phyloP scores from a whole-genome alignment of 2,329 filamentous ascomycete genomes.

The Fusarium tricinctum region DNA sequence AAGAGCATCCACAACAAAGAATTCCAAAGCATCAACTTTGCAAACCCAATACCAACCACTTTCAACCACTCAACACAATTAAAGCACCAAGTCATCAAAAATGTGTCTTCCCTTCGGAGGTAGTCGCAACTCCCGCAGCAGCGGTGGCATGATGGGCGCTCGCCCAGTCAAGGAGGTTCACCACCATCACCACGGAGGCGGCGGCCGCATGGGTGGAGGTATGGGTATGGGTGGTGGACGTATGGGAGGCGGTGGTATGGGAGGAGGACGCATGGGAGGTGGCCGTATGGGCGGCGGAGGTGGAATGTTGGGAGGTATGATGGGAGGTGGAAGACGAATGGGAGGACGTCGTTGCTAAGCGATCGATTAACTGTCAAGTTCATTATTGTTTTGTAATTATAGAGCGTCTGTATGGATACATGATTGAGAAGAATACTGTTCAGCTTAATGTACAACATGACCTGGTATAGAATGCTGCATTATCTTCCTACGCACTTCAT shows the following conservation, averaged over 20 bases:
- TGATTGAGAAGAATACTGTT: background rate
- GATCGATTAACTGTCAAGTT: background rate
- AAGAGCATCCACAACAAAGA: background rate
- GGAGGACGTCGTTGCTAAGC: slow-evolving; percentile 18
- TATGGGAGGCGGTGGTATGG: slow-evolving; percentile 19
- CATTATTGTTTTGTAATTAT: background rate
- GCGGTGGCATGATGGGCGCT: slow-evolving; percentile 23
- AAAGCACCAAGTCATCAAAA: background rate
- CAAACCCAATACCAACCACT: background rate
- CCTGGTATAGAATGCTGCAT: no score
- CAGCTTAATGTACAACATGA: background rate
- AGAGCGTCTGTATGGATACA: background rate
- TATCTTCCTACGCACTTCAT: no score
- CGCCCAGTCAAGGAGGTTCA: slow-evolving; percentile 25
- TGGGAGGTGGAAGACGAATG: slow-evolving; percentile 18
- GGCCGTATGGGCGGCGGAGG: slow-evolving; percentile 21
- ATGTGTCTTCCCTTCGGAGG: slow-evolving; percentile 29
- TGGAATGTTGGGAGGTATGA: slow-evolving; percentile 6
- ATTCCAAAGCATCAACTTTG: background rate
- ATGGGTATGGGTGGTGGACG: slow-evolving; percentile 13
- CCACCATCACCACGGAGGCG: slow-evolving; percentile 24
- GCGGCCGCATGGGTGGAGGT: slow-evolving; percentile 3
- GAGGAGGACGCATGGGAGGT: slow-evolving; percentile 22
- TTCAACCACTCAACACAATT: background rate
- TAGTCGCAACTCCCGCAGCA: slow-evolving; percentile 2